phyloP scores from a whole-genome alignment of 2,329 filamentous ascomycete species.

The Epichloe coenophiala region DNA sequence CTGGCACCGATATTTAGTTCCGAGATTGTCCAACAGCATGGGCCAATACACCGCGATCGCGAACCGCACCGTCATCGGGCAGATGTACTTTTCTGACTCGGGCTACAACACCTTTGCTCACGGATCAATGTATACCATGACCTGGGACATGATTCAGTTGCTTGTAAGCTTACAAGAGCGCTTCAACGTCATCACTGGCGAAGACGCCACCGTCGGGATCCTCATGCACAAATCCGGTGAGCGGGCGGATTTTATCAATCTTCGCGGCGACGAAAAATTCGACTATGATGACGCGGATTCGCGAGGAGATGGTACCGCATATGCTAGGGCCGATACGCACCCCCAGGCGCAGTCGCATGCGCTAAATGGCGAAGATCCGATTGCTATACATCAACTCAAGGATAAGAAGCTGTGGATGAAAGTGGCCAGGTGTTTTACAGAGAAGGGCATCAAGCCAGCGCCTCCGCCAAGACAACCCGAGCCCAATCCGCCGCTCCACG shows the following conservation, averaged over 20 bases:
- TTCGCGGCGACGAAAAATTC: constrained; percentile 17
- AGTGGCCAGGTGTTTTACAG: constrained; percentile 17
- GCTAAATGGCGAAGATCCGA: constrained; percentile 9
- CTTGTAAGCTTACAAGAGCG: constrained; percentile 13
- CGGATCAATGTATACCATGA: constrained; percentile 20
- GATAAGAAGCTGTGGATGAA: constrained; percentile 13
- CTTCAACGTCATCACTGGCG: constrained; percentile 15
- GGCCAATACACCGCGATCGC: constrained; percentile 7
- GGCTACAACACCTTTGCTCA: constrained; percentile 17
- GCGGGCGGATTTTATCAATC: constrained; percentile 15
- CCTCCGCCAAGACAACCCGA: constrained; percentile 5
- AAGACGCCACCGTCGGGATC: constrained; percentile 17
- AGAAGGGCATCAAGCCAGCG: constrained; percentile 12
- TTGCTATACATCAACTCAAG: constrained; percentile 18
- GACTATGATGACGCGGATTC: constrained; percentile 17
- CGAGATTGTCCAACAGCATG: constrained; percentile 10
- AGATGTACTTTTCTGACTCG: constrained; percentile 14
- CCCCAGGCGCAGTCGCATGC: constrained; percentile 13
- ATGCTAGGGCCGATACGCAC: constrained; percentile 14
- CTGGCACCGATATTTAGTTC: constrained; percentile 16
- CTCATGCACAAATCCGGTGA: constrained; percentile 15
- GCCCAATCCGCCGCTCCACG: constrained; percentile 5
- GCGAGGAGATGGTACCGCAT: constrained; percentile 14
- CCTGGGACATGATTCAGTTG: constrained; percentile 19
- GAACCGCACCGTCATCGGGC: constrained; percentile 15